These are phyloP conservation scores for Podospora tetraspora DNA, from an alignment of 495 filamentous ascomycete genomes.

Conservation along the genomic window DNA sequence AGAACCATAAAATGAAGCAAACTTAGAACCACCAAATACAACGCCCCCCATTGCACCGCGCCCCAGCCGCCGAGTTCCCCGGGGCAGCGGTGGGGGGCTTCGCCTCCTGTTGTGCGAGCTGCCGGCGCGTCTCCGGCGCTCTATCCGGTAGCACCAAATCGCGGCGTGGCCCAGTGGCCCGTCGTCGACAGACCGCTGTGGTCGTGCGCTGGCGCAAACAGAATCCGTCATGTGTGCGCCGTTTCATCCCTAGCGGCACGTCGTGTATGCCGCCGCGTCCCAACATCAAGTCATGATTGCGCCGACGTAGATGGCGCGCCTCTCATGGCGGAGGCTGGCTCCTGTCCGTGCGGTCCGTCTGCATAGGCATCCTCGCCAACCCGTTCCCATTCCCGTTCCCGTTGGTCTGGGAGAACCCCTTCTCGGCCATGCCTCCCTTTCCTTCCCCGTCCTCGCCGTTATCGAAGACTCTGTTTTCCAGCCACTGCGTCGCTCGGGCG, in stretches of 20 bases:
- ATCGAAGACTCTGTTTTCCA: conserved; percentile 55
- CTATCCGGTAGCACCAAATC: background rate
- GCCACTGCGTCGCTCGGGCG: conserved; percentile 52
- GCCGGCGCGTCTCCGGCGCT: background rate
- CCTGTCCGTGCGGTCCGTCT: conserved; percentile 4
- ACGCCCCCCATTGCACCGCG: background rate
- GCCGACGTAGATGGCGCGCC: background rate
- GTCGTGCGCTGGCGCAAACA: background rate
- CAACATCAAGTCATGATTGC: background rate
- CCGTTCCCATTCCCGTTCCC: conserved; percentile 24
- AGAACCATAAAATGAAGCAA: background rate
- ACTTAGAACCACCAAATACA: background rate
- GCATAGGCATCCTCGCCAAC: background rate
- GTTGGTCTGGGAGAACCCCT: conserved; percentile 22
- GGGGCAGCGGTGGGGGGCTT: background rate
- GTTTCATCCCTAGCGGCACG: background rate
- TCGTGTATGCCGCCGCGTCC: background rate
- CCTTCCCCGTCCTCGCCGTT: conserved; percentile 34
- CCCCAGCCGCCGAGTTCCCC: background rate
- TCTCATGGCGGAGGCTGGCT: conserved; percentile 10
- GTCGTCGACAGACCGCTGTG: no score
- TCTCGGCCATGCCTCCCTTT: conserved; percentile 24
- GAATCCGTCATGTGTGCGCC: background rate
- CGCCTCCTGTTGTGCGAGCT: background rate
- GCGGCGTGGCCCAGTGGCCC: background rate